Percentiles rank a stretch among this genome's conserved stretches.
Conservation (phyloP, 179 eudicot genomes). For the Monotropa hypopitys region DNA sequence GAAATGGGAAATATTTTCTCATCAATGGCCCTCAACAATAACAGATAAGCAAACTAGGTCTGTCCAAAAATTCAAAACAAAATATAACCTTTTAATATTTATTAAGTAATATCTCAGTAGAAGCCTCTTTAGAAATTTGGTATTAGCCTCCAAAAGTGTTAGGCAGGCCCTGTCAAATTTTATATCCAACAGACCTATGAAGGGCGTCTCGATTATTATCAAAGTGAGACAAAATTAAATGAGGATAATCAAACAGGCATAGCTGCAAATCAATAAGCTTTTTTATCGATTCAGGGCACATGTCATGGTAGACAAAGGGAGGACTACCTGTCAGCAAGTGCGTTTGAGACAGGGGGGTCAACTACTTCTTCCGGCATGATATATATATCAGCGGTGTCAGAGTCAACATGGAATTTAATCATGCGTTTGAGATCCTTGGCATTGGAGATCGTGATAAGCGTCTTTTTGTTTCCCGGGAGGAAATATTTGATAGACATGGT, state of each 20-base stretch:
- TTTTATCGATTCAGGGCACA: too few relatives aligned
- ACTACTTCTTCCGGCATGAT: slow-evolving; percentile 47
- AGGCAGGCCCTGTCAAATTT: not conserved
- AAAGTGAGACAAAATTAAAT: too few relatives aligned
- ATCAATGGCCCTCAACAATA: too few relatives aligned
- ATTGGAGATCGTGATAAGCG: slow-evolving; percentile 70
- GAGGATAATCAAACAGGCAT: too few relatives aligned
- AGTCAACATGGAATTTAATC: slow-evolving; percentile 58
- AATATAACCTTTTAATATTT: not conserved
- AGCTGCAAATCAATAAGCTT: too few relatives aligned
- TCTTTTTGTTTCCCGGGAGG: slow-evolving; percentile 72
- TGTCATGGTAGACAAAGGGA: slow-evolving; percentile 14
- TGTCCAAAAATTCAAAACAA: not conserved
- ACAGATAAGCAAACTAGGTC: not conserved
- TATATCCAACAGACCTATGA: slow-evolving; percentile 7
- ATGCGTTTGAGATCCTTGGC: slow-evolving; percentile 83
- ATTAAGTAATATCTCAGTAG: too few relatives aligned
- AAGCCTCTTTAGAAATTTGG: not conserved
- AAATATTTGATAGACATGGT: slow-evolving; percentile 64
- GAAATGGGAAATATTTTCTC: too few relatives aligned
- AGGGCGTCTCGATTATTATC: too few relatives aligned
- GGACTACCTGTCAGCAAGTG: slow-evolving; percentile 70
- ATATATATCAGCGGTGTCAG: slow-evolving; percentile 50
- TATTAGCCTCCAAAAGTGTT: not conserved
- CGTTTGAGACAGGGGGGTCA: slow-evolving; percentile 47